Evolutionary conservation across 202 grass and related monocot species (phyloP).

Genomic region (Musa balbisiana): DNA sequence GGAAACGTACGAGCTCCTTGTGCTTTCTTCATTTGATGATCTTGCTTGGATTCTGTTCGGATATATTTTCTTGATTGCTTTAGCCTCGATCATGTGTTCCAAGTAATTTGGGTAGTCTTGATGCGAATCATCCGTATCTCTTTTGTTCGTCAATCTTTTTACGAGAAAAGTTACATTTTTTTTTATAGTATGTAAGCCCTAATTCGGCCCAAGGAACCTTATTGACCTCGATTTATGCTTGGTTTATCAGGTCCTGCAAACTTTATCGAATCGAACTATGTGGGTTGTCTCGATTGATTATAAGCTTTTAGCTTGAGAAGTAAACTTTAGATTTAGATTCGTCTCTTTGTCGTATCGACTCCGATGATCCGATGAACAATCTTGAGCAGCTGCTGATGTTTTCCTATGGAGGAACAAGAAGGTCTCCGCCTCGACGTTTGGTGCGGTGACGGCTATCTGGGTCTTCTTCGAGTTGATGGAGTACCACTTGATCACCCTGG

Average conservation of each 20-base stretch:
- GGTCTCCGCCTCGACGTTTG: conserved; percentile 41
- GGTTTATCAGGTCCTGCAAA: not conserved
- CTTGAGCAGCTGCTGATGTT: conserved; percentile 56
- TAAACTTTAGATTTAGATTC: not conserved
- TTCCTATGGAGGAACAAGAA: conserved; percentile 86
- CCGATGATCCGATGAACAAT: not conserved
- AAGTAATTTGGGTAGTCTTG: too few relatives aligned
- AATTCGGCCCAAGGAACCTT: not conserved
- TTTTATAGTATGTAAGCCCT: not conserved
- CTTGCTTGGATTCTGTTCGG: too few relatives aligned
- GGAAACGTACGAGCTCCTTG: conserved; percentile 55
- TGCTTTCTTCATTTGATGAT: too few relatives aligned
- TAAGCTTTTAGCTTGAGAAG: too few relatives aligned
- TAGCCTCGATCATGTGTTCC: too few relatives aligned
- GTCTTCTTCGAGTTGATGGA: conserved; percentile 66
- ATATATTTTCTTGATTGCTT: too few relatives aligned
- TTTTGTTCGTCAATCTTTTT: too few relatives aligned
- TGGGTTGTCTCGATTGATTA: too few relatives aligned
- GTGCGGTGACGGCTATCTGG: conserved; percentile 48
- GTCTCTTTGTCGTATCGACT: not conserved
- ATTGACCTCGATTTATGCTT: not conserved
- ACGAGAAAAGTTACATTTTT: not conserved
- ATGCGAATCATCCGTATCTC: too few relatives aligned
- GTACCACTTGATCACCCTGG: conserved; percentile 44
- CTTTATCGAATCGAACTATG: too few relatives aligned